Percentiles rank a stretch among this genome's conserved stretches.
These are phyloP conservation scores for Phialophora tarda DNA, from an alignment of 2,329 filamentous ascomycete species.

Conservation along the genomic window DNA sequence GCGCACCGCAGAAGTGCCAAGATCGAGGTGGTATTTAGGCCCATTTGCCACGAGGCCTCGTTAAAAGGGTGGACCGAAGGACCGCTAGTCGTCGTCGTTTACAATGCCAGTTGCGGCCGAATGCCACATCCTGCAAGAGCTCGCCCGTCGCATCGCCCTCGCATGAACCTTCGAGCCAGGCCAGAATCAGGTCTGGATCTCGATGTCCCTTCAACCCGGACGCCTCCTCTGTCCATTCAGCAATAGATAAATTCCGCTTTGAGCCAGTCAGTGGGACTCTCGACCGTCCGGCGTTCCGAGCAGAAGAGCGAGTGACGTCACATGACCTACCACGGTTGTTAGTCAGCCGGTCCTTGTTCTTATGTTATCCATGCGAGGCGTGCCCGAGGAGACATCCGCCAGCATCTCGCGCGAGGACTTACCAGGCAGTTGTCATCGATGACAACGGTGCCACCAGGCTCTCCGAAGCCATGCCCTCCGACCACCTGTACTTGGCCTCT, in stretches of 20 bases:
- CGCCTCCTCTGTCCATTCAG: background rate
- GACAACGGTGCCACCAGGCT: conserved; percentile 45
- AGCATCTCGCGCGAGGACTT: conserved; percentile 20
- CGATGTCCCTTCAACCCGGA: background rate
- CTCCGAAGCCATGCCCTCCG: conserved; percentile 41
- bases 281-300: background rate
- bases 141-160: background rate
- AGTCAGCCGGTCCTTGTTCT: background rate
- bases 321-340: background rate
- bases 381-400: background rate
- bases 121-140: background rate
- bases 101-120: no score
- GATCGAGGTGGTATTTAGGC: background rate
- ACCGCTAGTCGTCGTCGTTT: no score
- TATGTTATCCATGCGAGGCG: background rate
- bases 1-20: background rate
- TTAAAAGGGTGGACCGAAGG: no score
- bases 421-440: conserved; percentile 55
- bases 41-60: background rate
- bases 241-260: background rate
- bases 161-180: background rate
- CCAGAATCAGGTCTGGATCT: background rate
- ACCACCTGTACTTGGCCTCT: conserved; percentile 45
- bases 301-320: conserved; percentile 1
- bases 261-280: background rate